Evolutionary conservation across 805 yeast genomes (phyloP), one percentile per base, ranked within the genome.

Genomic region (Yamadazyma phyllophila): DNA sequence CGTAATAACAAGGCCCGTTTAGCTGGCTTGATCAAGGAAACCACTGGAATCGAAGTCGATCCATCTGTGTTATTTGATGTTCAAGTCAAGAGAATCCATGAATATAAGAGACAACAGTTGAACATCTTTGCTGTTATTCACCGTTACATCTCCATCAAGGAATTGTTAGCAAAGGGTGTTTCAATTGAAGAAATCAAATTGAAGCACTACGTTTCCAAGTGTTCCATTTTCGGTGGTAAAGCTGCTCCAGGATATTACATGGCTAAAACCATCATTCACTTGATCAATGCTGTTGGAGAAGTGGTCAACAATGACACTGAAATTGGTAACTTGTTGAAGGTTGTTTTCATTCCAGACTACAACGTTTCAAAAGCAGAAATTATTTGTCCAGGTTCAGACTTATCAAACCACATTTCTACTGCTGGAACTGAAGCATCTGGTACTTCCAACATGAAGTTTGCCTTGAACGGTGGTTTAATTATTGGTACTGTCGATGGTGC

Each of bases 401-500:
- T 90, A 58, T 85, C 94, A 39, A 94, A 90, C 70, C 97, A 90
- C 69, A 90, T 90, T 54, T 90, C 97, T 11, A 90, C 97, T 36
- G 97, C 97, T 7, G 97, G 97, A 57, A 90, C 97, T 26, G 97
- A 90, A 65, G 97, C 96, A 16, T 85, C 95, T 0, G 97, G 97
- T 61, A 90, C 97, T 29, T 87, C 96, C 30, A 90, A 90, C 72
- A 90, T 90, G 97, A 90, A 90, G 71, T 90, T 90, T 63, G 96
- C 89, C 17, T 73, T 90, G 68, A 90, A 89, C 61, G 97, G 97
- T 67, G 97, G 97, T 41, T 77, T 90, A 53, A 87, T 90, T 56
- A 83, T 90, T 53, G 97, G 97, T 63, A 91, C 97, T 10, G 96
- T 90, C 53, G 97, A 90, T 62, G 97, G 97, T 61, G 97, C 97